Conservation (phyloP, 192 early-diverging fungal genomes). For the Dispira simplex region DNA sequence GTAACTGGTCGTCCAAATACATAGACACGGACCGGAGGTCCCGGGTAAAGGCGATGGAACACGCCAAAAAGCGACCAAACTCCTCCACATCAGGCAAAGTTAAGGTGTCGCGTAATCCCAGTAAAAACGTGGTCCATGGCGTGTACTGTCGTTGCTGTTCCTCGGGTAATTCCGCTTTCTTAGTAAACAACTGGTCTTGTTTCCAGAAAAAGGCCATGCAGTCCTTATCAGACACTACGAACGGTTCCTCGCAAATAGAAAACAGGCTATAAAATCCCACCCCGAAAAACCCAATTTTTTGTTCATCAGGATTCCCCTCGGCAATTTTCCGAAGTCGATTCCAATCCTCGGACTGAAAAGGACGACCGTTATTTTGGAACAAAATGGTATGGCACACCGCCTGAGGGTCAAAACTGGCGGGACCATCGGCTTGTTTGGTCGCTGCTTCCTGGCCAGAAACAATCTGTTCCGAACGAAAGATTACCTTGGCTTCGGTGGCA, state of each 20-base stretch:
- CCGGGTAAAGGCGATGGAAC: slow-evolving; percentile 60
- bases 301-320: slow-evolving; percentile 80
- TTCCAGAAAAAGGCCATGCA: slow-evolving; percentile 85
- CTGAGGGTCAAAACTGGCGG: slow-evolving; percentile 19
- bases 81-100: slow-evolving; percentile 41
- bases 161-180: slow-evolving; percentile 34
- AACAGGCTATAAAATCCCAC: slow-evolving; percentile 83
- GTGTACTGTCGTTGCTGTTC: slow-evolving; percentile 24
- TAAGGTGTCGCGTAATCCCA: slow-evolving; percentile 61
- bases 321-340: slow-evolving; percentile 67
- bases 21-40: slow-evolving; percentile 49
- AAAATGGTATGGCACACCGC: slow-evolving; percentile 29
- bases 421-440: slow-evolving; percentile 12
- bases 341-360: slow-evolving; percentile 74
- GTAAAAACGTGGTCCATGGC: slow-evolving; percentile 55
- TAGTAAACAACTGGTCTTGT: slow-evolving; percentile 75
- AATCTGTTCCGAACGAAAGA: slow-evolving; percentile 20
- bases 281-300: slow-evolving; percentile 65
- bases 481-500: slow-evolving; percentile 35
- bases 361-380: slow-evolving; percentile 74
- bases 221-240: slow-evolving; percentile 31
- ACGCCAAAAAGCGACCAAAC: slow-evolving; percentile 41
- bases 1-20: slow-evolving; percentile 35
- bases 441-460: slow-evolving; percentile 21
- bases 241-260: slow-evolving; percentile 77